Evolutionary conservation across 192 early-diverging fungal species (phyloP).

Genomic region (Bifiguratus adelaidae): DNA sequence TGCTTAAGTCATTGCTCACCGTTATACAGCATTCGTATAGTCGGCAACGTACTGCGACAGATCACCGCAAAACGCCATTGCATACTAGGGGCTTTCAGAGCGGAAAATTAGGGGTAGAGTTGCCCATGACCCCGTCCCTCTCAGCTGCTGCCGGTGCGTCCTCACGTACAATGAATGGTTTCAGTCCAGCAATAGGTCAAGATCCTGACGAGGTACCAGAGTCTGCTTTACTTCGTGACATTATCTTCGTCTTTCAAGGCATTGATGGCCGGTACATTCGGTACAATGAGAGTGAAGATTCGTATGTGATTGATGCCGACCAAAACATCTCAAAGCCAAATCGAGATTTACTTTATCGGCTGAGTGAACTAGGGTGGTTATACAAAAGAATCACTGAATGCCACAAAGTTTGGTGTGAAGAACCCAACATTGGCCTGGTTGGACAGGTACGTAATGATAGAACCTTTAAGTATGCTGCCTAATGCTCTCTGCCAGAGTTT

Average conservation of each 20-base stretch:
- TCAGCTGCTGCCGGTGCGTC: too few species aligned
- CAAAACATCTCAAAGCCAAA: conserved; percentile 22
- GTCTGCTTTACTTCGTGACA: conserved; percentile 61
- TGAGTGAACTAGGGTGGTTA: conserved; percentile 75
- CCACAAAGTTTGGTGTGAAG: conserved; percentile 29
- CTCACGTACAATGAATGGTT: too few species aligned
- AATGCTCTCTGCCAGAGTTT: conserved; percentile 72
- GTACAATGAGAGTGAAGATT: conserved; percentile 35
- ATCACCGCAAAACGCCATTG: too few species aligned
- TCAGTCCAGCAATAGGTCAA: too few species aligned
- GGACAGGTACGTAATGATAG: conserved; percentile 27
- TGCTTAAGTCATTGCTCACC: too few species aligned
- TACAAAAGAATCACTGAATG: conserved; percentile 54
- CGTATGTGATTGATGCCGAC: conserved; percentile 44
- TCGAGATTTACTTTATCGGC: conserved; percentile 45
- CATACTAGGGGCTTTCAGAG: too few species aligned
- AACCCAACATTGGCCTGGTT: conserved; percentile 38
- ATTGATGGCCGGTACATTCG: conserved; percentile 81
- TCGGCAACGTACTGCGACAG: too few species aligned
- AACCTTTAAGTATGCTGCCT: background rate
- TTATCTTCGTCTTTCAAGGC: conserved; percentile 90
- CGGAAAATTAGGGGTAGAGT: too few species aligned
- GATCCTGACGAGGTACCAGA: conserved; percentile 46
- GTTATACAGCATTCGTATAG: too few species aligned
- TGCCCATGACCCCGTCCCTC: too few species aligned